Conservation (phyloP, 768 basidiomycete species). For the Xerocomus potaroensis region DNA sequence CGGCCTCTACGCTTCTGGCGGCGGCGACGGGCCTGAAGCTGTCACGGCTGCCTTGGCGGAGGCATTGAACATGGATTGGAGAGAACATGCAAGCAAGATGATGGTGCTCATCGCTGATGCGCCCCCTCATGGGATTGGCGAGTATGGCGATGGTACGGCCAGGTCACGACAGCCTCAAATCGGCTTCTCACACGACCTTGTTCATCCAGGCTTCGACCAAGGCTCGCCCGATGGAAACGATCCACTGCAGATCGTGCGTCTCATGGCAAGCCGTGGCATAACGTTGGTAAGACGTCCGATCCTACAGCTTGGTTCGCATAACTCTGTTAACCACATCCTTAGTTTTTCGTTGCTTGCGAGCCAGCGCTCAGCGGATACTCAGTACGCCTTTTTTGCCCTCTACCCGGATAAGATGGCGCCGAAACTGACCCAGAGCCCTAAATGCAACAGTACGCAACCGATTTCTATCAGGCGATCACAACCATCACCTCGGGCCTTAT, state of each 20-base stretch:
- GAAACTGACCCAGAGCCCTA: slow-evolving; percentile 12
- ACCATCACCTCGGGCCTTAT: slow-evolving; percentile 92
- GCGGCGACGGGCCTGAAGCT: slow-evolving; percentile 95
- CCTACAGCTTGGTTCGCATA: slow-evolving; percentile 1
- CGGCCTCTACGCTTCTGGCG: slow-evolving; percentile 81
- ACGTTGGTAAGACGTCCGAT: slow-evolving; percentile 59
- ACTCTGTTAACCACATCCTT: slow-evolving; percentile 6
- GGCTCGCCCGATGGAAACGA: slow-evolving; percentile 94
- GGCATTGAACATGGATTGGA: slow-evolving; percentile 87
- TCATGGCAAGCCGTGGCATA: slow-evolving; percentile 89
- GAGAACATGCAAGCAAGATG: slow-evolving; percentile 87
- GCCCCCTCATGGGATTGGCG: slow-evolving; percentile 95
- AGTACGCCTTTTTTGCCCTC: slow-evolving; percentile 35
- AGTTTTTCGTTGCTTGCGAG: slow-evolving; percentile 99
- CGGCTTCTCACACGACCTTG: slow-evolving; percentile 13
- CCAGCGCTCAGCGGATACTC: slow-evolving; percentile 92
- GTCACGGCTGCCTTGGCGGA: slow-evolving; percentile 92
- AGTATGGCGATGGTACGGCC: slow-evolving; percentile 86
- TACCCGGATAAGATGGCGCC: slow-evolving; percentile 5
- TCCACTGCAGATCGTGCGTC: slow-evolving; percentile 79
- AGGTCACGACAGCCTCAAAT: background rate
- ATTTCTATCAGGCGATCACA: slow-evolving; percentile 92
- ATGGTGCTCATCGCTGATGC: slow-evolving; percentile 96
- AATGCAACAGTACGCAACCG: slow-evolving; percentile 68
- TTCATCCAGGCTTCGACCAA: slow-evolving; percentile 74